Base-by-base conservation (phyloP, 441 rosid genomes). In the Jatropha multifida region DNA sequence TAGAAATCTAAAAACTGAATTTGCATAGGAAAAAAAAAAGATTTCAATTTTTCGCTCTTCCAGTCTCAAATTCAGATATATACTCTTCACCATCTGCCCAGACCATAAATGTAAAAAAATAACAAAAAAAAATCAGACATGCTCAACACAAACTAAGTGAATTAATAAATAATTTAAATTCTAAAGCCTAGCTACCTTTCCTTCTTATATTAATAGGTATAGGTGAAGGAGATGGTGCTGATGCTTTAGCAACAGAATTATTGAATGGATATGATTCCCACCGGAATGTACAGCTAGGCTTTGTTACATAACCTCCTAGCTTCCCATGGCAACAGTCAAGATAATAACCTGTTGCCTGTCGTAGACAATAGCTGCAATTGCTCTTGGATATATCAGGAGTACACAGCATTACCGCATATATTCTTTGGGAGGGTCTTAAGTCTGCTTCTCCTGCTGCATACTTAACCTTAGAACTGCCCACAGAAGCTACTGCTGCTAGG, bases 371-470 rank as follows among this genome's bases (percentile, higher is more conserved):
- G 10, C 38, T 44, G 79, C 94, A 91, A 11, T 40, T 18, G 55
- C 4, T 0, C 6, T 52, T 26, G 15, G 87, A 65, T 59, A 92
- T 72, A 58, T 89, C 90, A 4, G 85, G 84, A 10, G 86, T 84
- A 71, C 93, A 89, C 69, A 87, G 91, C 18, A 72, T 83, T 8
- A 85, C 56, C 20, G 85, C 88, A 60, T 76, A 89, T 71, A 87
- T 64, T 23, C 82, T 85, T 40, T 63, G 42, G 37, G 83, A 86
- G 27, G 61, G 32, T 26, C 64, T 1, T 2, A 42, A 72, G 0
- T 76, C 72, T 2, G 38, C 27, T 42, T 54, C 67, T 4, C 82
- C 86, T 0, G 81, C 75, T 5, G 88, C 83, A 18, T 84, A 88
- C 82, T 88, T 88, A 37, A 8, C 3, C 46, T 1, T 42, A 42